Evolutionary conservation across 495 filamentous ascomycete genomes (phyloP), one percentile per base, ranked within the genome.

Genomic region (Hyaloscypha hepaticicola): DNA sequence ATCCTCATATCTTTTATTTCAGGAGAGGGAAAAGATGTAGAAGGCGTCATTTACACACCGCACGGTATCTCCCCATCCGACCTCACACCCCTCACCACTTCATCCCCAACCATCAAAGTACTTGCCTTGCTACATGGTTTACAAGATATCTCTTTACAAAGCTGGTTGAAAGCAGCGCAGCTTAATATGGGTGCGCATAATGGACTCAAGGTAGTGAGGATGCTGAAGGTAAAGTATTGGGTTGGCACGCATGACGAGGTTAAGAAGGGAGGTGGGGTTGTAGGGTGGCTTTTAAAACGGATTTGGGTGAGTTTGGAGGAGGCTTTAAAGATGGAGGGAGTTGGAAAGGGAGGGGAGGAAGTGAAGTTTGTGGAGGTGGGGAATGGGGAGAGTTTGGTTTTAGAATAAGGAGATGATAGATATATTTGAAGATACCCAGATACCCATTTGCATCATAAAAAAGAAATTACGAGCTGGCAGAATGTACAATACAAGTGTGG

Each of bases 231-330:
- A 7, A 79, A 77, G 60, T 87, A 85, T 66, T 86, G 84, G 83
- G 67, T 86, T 22, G 77, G 74, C 5, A 87, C 84, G 24, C 84
- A 87, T 70, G 83, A 87, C 70, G 84, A 85, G 68, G 67, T 81
- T 14, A 86, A 86, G 69, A 77, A 66, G 52, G 84, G 79, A 21
- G 73, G 74, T 11, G 84, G 84, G 12, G 31, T 86, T 11, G 74
- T 85, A 11, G 72, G 72, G 38, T 78, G 74, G 70, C 79, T 85
- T 58, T 65, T 87, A 58, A 66, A 65, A 34, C 72, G 84, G 62
- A 80, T 75, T 50, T 58, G 73, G 12, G 74, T 79, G 60, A 78
- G 71, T 0, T 49, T 82, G 49, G 69, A 75, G 55, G 81, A 81
- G 29, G 81, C 82, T 25, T 68, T 85, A n/a, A 73, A 75, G 55